Evolutionary conservation across 2,329 filamentous ascomycete genomes (phyloP).

Genomic region (Pseudocercospora macadamiae): DNA sequence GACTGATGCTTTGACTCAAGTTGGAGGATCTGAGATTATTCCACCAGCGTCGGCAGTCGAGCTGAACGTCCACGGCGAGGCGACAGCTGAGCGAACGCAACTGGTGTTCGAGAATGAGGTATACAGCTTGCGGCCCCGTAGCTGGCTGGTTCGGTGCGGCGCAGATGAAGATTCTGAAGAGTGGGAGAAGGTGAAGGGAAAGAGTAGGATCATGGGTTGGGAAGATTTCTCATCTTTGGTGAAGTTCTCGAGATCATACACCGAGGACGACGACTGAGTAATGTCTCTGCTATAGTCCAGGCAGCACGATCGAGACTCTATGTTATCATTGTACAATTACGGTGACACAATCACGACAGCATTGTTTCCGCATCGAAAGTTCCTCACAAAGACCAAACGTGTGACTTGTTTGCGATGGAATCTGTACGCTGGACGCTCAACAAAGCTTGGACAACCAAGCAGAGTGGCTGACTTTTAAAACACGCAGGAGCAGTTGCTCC

Average conservation of each 20-base stretch:
- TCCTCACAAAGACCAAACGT: too few species aligned
- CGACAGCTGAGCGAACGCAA: constrained; percentile 33
- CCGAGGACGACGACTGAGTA: constrained; percentile 36
- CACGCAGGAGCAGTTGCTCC: too few species aligned
- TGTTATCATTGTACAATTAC: too few species aligned
- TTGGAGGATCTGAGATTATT: constrained; percentile 15
- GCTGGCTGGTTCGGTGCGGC: constrained; percentile 31
- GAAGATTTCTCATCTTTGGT: constrained; percentile 39
- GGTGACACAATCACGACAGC: too few species aligned
- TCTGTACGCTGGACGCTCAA: too few species aligned
- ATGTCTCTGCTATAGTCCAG: too few species aligned
- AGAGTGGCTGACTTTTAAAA: too few species aligned
- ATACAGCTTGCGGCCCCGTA: constrained; percentile 39
- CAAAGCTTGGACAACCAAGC: too few species aligned
- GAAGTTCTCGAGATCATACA: constrained; percentile 38
- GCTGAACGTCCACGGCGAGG: background rate
- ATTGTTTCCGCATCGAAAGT: too few species aligned
- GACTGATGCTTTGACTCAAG: constrained; percentile 29
- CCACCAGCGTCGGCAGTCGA: constrained; percentile 24
- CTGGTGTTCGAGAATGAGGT: constrained; percentile 33
- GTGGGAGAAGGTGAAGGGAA: constrained; percentile 26
- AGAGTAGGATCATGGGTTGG: constrained; percentile 34
- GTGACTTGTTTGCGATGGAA: too few species aligned
- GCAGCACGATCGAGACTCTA: too few species aligned
- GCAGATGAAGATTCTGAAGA: constrained; percentile 15